Evolutionary conservation across 1,139 yeast species (phyloP), one percentile per base, ranked within the genome.

Genomic region (Yamadazyma jaroonii): DNA sequence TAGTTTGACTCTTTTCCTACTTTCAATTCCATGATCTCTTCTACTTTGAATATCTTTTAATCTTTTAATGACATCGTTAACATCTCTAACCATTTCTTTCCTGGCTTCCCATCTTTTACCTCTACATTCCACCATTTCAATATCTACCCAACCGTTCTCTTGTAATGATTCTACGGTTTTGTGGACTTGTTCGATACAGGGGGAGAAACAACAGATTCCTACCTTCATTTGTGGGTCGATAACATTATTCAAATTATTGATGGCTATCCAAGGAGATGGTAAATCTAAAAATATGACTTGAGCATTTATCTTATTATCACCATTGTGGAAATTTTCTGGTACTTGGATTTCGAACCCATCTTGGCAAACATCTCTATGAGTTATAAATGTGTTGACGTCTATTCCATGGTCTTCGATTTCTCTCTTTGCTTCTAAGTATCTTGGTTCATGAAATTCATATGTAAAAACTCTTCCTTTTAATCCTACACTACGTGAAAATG

Each of bases 221-320:
- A 80, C 84, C 31, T 72, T 66, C 41, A 72, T 67, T 17, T 64
- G 64, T 7, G 62, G 58, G n/a, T 84, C 64, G 13, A 87, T 72
- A 4, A 85, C 95, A 26, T 57, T 52, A 20, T 70, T 64, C 33
- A 92, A 64, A 57, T 85, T 84, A 6, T 90, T 89, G 40, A 94
- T 84, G 9, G 98, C 98, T 21, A 81, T 81, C 97, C 98, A 92
- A 3, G 99, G 98, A 5, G 96, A 83, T 1, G 99, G 99, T 36
- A 94, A 72, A 57, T 94, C 99, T 47, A 94, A 72, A 53, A 94
- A 94, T 0, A 92, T 79, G 2, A 83, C 81, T 39, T 83, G 81
- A 0, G 87, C 95, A 27, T 72, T 59, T 8, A 82, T 52, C 1
- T 58, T 55, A 3, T 47, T 60, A 33, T 44, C 42, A 9, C 45